These are phyloP conservation scores for Pleurotus pulmonarius DNA, from an alignment of 768 basidiomycete species.

Conservation along the genomic window DNA sequence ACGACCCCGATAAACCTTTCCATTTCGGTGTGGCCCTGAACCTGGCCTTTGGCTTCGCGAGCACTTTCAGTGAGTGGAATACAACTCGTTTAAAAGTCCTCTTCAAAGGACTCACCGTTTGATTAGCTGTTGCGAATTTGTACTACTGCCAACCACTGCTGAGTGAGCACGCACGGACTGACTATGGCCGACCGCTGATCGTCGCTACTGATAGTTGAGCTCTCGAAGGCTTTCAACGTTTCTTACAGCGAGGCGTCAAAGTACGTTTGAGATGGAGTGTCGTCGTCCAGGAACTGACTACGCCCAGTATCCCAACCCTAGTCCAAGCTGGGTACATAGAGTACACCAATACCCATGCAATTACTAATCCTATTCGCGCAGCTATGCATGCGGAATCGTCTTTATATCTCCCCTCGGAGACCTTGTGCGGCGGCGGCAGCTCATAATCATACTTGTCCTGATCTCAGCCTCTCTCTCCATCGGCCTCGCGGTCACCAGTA, in stretches of 20 bases:
- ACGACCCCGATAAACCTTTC: slow-evolving; percentile 45
- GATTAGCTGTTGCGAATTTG: slow-evolving; percentile 63
- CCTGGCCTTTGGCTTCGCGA: slow-evolving; percentile 57
- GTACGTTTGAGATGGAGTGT: slow-evolving; percentile 7
- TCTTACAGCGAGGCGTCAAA: slow-evolving; percentile 20
- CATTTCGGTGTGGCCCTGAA: slow-evolving; percentile 53
- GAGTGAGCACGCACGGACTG: slow-evolving; percentile 35
- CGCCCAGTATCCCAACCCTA: slow-evolving; percentile 29
- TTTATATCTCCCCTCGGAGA: slow-evolving; percentile 83
- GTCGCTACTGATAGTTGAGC: slow-evolving; percentile 30
- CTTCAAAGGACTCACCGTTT: neutral
- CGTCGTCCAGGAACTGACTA: neutral
- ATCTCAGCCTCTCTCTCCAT: slow-evolving; percentile 60
- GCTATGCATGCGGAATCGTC: slow-evolving; percentile 71
- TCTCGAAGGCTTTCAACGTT: slow-evolving; percentile 33
- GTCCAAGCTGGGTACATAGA: slow-evolving; percentile 43
- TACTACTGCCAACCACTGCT: slow-evolving; percentile 84
- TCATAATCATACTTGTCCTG: slow-evolving; percentile 57
- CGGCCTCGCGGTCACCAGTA: slow-evolving; percentile 62
- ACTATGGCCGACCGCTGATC: neutral
- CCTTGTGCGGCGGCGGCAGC: slow-evolving; percentile 68
- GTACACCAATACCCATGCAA: neutral
- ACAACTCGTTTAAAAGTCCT: neutral
- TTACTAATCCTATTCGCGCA: slow-evolving; percentile 16
- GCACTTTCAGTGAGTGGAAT: slow-evolving; percentile 47